These are phyloP conservation scores for Dictyophora rubrovolvata DNA, from an alignment of 768 basidiomycete genomes.

Conservation along the genomic window DNA sequence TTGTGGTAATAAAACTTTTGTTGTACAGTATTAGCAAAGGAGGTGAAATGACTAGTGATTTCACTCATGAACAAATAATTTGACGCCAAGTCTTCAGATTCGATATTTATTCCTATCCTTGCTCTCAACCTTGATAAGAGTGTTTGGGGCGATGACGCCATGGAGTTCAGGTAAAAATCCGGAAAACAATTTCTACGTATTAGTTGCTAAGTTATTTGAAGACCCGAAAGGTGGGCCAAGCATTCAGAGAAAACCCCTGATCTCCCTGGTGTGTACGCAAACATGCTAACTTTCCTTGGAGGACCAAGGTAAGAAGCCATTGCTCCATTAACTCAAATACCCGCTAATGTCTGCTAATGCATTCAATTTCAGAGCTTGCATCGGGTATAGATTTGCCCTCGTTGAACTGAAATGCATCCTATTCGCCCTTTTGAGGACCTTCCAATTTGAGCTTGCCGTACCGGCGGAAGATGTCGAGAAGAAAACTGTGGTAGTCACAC, in stretches of 20 bases:
- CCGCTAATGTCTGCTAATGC: background rate
- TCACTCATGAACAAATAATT: background rate
- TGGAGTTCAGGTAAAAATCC: constrained; percentile 43
- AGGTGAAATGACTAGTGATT: background rate
- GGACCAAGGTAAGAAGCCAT: constrained; percentile 30
- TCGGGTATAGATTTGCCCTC: constrained; percentile 56
- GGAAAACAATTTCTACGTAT: background rate
- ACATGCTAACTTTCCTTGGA: constrained; percentile 51
- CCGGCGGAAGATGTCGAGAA: constrained; percentile 30
- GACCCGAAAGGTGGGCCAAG: constrained; percentile 55
- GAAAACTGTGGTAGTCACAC: constrained; percentile 26
- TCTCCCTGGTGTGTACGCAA: constrained; percentile 53
- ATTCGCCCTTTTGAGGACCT: constrained; percentile 40
- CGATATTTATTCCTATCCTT: constrained; percentile 39
- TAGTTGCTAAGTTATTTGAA: constrained; percentile 15
- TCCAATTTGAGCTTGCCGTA: constrained; percentile 45
- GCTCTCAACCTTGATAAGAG: constrained; percentile 39
- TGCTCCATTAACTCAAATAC: background rate
- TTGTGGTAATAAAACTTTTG: background rate
- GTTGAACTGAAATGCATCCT: constrained; percentile 38
- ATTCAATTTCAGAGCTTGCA: constrained; percentile 34
- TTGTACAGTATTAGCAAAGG: background rate
- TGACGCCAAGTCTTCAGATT: constrained; percentile 7
- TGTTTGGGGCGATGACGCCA: constrained; percentile 56
- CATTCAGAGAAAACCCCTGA: constrained; percentile 31